phyloP scores from a whole-genome alignment of 2,329 filamentous ascomycete species.

The Macroventuria anomochaeta region DNA sequence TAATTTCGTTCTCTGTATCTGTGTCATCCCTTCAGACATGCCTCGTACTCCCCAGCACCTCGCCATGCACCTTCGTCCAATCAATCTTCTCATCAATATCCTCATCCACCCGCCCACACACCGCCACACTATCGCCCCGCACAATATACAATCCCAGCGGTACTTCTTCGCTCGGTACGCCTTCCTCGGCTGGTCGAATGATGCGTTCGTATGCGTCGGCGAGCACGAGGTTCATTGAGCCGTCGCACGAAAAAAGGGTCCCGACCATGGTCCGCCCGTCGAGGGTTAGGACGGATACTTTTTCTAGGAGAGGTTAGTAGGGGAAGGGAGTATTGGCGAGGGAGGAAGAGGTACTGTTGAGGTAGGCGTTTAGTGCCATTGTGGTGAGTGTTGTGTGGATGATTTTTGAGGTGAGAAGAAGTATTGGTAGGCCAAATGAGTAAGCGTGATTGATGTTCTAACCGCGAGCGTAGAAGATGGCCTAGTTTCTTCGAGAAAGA shows the following conservation, averaged over 20 bases:
- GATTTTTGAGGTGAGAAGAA: not conserved
- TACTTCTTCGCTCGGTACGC: conserved; percentile 79
- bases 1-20: not conserved
- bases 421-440: not conserved
- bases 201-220: conserved; percentile 85
- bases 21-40: conserved; percentile 56
- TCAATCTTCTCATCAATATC: conserved; percentile 87
- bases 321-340: not conserved
- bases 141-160: conserved; percentile 90
- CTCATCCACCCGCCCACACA: conserved; percentile 89
- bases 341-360: conserved; percentile 46
- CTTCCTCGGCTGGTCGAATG: conserved; percentile 83
- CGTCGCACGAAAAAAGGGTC: conserved; percentile 83
- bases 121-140: conserved; percentile 90
- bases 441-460: not conserved
- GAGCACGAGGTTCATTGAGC: conserved; percentile 91
- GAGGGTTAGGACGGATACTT: conserved; percentile 87
- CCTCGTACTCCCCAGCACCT: conserved; percentile 83
- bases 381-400: not conserved
- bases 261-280: conserved; percentile 83
- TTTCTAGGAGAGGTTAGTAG: conserved; percentile 65
- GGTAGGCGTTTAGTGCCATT: conserved; percentile 54
- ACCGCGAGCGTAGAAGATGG: not conserved
- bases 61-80: conserved; percentile 88
- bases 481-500: not conserved